Base-by-base conservation (phyloP, 2,329 filamentous ascomycete species). In the Beauveria bassiana region DNA sequence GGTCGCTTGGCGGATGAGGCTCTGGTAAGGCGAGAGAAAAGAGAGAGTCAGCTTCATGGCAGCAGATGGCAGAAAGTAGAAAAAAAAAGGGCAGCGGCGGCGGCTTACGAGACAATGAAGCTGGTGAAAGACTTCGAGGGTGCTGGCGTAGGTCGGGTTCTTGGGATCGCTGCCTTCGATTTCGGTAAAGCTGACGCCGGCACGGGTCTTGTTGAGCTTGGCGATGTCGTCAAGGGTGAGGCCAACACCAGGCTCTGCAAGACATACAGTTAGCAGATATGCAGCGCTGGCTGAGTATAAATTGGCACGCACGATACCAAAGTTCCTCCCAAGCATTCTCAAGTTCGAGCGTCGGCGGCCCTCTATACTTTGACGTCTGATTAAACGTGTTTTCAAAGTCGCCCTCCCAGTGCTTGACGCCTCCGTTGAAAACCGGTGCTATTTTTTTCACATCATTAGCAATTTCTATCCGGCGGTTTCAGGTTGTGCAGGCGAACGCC, bases 41-140 rank as follows among this genome's bases (percentile, higher is more conserved):
- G 12, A 51, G 47, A 31, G 12, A 51, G 47, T 31, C 20, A 14
- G 43, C 18, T 16, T 38, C 34, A 16, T 38, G 34, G 34, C 34
- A 16, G 34, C 34, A 38, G 34, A 38, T 38, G 34, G 1, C 1
- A 28, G 26, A n/a, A 1, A 12, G 9, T 20, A 50, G 47, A 14
- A 20, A 51, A 14, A 24, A 16, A 12, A 34, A 3, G 12, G 40
- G n/a, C 6, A 28, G 8, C 14, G 10, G 14, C 16, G 12, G 31
- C 31, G 20, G 24, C 57, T 45, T 55, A 65, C 64, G 28, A 65
- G 53, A 38, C 64, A 65, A 40, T 65, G 64, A 2, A 65, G 38
- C 40, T 65, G 64, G 28, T 65, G 64, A 26, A 64, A 65, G 8
- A 64, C 61, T 49, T 65, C 64, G n/a, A 65, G 57, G 9, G 63